Evolutionary conservation across 257 asterid species (phyloP).

Genomic region (Haberlea rhodopensis): DNA sequence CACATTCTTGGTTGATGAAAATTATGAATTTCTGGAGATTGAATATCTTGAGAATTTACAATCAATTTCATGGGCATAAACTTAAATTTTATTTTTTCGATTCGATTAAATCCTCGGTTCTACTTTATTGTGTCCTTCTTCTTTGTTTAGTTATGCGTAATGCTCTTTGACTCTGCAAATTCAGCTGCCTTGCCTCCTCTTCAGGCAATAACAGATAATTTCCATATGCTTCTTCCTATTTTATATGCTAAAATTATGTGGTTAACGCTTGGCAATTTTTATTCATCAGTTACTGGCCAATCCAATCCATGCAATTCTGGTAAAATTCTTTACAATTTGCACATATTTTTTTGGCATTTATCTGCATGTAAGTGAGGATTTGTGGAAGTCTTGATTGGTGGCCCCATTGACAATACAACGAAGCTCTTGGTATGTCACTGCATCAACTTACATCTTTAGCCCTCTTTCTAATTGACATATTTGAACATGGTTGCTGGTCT

Average conservation of each 20-base stretch:
- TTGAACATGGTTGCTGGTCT: too few relatives aligned
- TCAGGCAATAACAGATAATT: constrained; percentile 49
- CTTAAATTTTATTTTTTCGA: too few relatives aligned
- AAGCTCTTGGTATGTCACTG: too few relatives aligned
- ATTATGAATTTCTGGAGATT: not conserved
- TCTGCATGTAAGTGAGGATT: not conserved
- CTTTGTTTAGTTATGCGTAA: too few relatives aligned
- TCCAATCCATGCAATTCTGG: constrained; percentile 28
- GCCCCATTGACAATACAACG: too few relatives aligned
- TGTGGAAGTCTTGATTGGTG: too few relatives aligned
- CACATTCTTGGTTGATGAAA: too few relatives aligned
- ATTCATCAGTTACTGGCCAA: constrained; percentile 28
- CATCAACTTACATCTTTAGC: too few relatives aligned
- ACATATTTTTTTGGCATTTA: not conserved
- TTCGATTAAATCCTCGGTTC: not conserved
- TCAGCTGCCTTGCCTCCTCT: constrained; percentile 65
- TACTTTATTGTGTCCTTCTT: not conserved
- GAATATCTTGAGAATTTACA: not conserved
- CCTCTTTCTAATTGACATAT: too few relatives aligned
- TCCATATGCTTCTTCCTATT: not conserved
- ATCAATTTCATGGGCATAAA: not conserved
- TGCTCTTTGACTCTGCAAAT: constrained; percentile 48
- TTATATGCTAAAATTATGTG: not conserved
- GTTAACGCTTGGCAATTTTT: not conserved
- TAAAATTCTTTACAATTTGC: constrained; percentile 17